A percentile compares a stretch with the other conserved stretches of the same genome.
Evolutionary conservation across 2,329 filamentous ascomycete species (phyloP).

Genomic region (Claviceps lovelessii): DNA sequence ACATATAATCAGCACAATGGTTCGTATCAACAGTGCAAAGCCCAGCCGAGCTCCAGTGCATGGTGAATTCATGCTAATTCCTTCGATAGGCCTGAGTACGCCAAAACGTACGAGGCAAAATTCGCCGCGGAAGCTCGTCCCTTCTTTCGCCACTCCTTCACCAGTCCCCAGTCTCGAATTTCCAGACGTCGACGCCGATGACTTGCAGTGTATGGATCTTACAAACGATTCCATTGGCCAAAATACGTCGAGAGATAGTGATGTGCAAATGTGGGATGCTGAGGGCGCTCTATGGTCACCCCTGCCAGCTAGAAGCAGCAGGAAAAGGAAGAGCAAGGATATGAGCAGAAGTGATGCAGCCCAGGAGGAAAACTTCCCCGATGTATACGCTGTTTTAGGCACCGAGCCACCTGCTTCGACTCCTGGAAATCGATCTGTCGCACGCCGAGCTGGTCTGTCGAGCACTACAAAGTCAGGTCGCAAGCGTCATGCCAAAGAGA

Average conservation of each 20-base stretch:
- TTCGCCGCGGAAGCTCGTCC: constrained; percentile 15
- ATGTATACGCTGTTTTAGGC: constrained; percentile 36
- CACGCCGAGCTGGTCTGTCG: constrained; percentile 10
- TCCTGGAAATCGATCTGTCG: constrained; percentile 14
- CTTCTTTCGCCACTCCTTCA: constrained; percentile 7
- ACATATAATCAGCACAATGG: constrained; percentile 5
- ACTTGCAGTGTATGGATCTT: constrained; percentile 26
- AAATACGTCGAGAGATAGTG: constrained; percentile 20
- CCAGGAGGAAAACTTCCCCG: constrained; percentile 35
- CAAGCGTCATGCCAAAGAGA: constrained; percentile 9
- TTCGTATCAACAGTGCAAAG: not conserved
- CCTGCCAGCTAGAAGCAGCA: constrained; percentile 24
- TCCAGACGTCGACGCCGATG: constrained; percentile 21
- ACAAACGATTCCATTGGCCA: constrained; percentile 22
- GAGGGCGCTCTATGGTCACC: constrained; percentile 25
- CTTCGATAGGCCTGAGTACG: not conserved
- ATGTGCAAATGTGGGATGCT: constrained; percentile 29
- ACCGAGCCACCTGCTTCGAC: constrained; percentile 24
- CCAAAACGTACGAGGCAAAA: constrained; percentile 12
- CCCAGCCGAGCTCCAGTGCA: not conserved
- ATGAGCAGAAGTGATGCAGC: constrained; percentile 24
- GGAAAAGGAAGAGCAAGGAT: constrained; percentile 39
- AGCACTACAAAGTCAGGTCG: constrained; percentile 9
- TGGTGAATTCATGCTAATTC: not conserved
- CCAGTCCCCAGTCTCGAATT: constrained; percentile 18